phyloP scores from a whole-genome alignment of 257 asterid genomes.

The Nicotiana paniculata region DNA sequence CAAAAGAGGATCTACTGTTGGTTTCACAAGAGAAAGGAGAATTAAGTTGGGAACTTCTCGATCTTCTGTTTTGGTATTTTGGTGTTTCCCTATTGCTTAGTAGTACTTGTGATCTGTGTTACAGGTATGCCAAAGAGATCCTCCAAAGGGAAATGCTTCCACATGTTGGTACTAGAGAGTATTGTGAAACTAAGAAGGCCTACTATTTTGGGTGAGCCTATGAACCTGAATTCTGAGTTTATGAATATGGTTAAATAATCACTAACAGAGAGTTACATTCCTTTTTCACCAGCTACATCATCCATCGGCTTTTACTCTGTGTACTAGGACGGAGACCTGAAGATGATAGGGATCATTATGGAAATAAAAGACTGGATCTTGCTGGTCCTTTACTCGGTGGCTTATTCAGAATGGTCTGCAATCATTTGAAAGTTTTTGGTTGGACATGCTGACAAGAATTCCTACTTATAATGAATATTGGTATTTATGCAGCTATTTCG shows the following conservation, averaged over 20 bases:
- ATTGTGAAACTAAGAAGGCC: constrained; percentile 91
- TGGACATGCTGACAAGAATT: not conserved
- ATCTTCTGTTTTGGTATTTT: not conserved
- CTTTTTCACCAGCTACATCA: constrained; percentile 55
- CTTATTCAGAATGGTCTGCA: constrained; percentile 82
- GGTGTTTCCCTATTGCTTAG: not conserved
- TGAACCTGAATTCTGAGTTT: not conserved
- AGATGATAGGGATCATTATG: constrained; percentile 97
- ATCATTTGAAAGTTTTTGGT: not conserved
- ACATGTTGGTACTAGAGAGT: constrained; percentile 90
- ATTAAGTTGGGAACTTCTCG: constrained; percentile 50
- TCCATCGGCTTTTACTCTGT: constrained; percentile 87
- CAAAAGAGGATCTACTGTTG: constrained; percentile 96
- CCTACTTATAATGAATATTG: not conserved
- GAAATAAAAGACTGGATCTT: constrained; percentile 91
- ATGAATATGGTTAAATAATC: not conserved
- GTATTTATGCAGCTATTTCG: constrained; percentile 68
- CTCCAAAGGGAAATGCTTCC: constrained; percentile 99
- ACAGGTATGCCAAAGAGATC: constrained; percentile 90
- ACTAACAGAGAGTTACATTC: not conserved
- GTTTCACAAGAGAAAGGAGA: constrained; percentile 91
- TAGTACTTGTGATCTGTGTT: constrained; percentile 5
- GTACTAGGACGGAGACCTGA: constrained; percentile 93
- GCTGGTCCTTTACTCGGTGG: constrained; percentile 99
- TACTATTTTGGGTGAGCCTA: constrained; percentile 76